phyloP scores from a whole-genome alignment of 345 rosid species.

The Euclidium syriacum region DNA sequence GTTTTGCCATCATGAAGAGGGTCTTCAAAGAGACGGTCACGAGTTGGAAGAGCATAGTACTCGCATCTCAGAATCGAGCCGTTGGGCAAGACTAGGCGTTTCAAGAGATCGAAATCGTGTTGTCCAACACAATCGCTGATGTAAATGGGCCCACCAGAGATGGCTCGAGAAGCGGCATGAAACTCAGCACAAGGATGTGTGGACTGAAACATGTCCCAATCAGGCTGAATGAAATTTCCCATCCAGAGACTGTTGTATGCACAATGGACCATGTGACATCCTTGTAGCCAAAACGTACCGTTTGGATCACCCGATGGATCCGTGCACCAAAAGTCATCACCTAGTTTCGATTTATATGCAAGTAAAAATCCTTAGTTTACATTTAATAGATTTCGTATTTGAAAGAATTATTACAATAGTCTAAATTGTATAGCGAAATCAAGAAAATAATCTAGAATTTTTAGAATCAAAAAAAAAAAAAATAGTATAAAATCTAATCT shows the following conservation, averaged over 20 bases:
- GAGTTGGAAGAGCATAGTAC: conserved; percentile 87
- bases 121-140: conserved; percentile 78
- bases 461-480: no score
- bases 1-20: conserved; percentile 98
- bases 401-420: neutral
- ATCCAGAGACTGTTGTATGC: conserved; percentile 99
- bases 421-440: neutral
- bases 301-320: conserved; percentile 97
- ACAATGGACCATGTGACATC: conserved; percentile 98
- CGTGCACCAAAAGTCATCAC: conserved; percentile 98
- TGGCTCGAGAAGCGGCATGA: conserved; percentile 95
- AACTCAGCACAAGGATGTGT: conserved; percentile 94
- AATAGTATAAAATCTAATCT: neutral
- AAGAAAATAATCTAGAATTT: no score
- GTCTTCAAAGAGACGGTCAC: conserved; percentile 78
- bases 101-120: conserved; percentile 70
- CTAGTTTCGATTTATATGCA: conserved; percentile 27
- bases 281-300: conserved; percentile 96
- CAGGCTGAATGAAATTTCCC: conserved; percentile 98
- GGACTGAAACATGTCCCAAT: conserved; percentile 99
- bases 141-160: conserved; percentile 91
- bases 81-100: conserved; percentile 62
- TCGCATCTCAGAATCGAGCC: conserved; percentile 82
- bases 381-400: neutral
- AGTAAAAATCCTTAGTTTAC: neutral